A percentile compares a stretch with the other conserved stretches of the same genome.
Evolutionary conservation across 2,329 filamentous ascomycete genomes (phyloP).

Genomic region (Aspergillus novoparasiticus): DNA sequence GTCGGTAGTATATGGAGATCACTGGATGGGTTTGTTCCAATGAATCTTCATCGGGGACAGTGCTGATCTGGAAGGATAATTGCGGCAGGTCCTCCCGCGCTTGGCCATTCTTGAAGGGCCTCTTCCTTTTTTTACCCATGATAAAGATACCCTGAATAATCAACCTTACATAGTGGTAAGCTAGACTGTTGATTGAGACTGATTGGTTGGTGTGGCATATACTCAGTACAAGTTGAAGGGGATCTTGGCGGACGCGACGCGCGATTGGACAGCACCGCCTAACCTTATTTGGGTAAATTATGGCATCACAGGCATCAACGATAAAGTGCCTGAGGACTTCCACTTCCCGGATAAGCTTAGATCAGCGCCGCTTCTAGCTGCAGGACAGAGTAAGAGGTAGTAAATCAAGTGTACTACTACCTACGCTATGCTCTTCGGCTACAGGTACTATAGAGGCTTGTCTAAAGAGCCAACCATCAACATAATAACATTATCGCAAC

Average conservation of each 20-base stretch:
- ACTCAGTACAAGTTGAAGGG: background rate
- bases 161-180: background rate
- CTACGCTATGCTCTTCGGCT: no score
- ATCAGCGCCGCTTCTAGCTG: no score
- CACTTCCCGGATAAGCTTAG: no score
- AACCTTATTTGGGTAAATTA: background rate
- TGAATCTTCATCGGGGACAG: conserved; percentile 5
- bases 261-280: background rate
- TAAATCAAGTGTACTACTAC: no score
- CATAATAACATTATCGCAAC: no score
- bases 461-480: no score
- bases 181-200: background rate
- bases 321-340: no score
- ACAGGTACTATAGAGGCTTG: no score
- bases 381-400: no score
- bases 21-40: conserved; percentile 57
- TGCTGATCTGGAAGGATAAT: conserved; percentile 21
- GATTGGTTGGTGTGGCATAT: background rate
- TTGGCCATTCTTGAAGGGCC: conserved; percentile 31
- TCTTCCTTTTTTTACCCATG: conserved; percentile 44
- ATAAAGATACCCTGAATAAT: background rate
- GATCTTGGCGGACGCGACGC: background rate
- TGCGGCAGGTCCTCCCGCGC: conserved; percentile 20
- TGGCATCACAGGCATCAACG: background rate
- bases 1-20: conserved; percentile 68